Evolutionary conservation across 2,329 filamentous ascomycete species (phyloP).

Genomic region (Microcyclosporella mali): DNA sequence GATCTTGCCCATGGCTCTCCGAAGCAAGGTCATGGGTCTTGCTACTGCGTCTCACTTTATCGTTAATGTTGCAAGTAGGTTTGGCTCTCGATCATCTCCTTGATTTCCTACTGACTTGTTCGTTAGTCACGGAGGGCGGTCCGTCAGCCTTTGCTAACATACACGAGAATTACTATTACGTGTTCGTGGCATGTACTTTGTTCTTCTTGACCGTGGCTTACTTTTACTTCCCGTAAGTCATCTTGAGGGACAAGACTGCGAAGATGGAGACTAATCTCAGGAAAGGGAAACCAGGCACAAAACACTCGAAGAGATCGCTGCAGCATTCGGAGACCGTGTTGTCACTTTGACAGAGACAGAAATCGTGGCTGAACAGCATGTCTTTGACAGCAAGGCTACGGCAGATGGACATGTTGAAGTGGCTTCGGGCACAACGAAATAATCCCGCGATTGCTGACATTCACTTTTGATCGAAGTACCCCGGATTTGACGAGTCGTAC

Average conservation of each 20-base stretch:
- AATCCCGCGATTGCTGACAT: too few species aligned
- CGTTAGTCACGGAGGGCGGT: slow-evolving; percentile 35
- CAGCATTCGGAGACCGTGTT: slow-evolving; percentile 30
- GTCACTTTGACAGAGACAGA: slow-evolving; percentile 25
- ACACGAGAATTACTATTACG: slow-evolving; percentile 56
- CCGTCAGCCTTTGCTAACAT: slow-evolving; percentile 53
- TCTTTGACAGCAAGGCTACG: slow-evolving; percentile 19
- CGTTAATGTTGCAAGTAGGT: slow-evolving; percentile 31
- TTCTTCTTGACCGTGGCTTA: slow-evolving; percentile 50
- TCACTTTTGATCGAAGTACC: too few species aligned
- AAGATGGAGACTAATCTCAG: too few species aligned
- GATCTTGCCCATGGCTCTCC: slow-evolving; percentile 47
- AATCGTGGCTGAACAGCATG: slow-evolving; percentile 16
- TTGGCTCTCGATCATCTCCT: background rate
- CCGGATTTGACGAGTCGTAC: too few species aligned
- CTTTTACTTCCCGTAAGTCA: slow-evolving; percentile 47
- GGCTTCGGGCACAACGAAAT: too few species aligned
- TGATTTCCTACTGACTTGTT: slow-evolving; percentile 1
- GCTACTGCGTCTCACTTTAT: slow-evolving; percentile 46
- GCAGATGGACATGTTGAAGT: slow-evolving; percentile 1
- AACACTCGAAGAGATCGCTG: slow-evolving; percentile 29
- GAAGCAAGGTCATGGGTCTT: slow-evolving; percentile 52
- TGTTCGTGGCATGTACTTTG: slow-evolving; percentile 49
- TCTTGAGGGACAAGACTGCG: background rate
- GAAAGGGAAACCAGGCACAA: slow-evolving; percentile 26